Percentiles rank a stretch among this genome's conserved stretches.
phyloP scores from a whole-genome alignment of 1,139 yeast genomes.

The Geotrichum histeridarum region DNA sequence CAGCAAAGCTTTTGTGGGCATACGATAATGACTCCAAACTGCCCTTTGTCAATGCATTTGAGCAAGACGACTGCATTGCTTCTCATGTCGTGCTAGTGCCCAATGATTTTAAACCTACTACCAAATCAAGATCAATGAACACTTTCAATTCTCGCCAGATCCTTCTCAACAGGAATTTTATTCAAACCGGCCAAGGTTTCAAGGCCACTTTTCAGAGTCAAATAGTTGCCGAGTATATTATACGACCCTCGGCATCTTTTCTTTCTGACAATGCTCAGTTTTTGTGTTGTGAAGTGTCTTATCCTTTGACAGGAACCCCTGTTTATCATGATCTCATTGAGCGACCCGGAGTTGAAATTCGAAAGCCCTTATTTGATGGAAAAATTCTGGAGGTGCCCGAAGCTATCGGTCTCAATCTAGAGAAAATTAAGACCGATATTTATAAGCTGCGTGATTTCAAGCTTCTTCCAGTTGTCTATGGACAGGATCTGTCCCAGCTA shows the following conservation, averaged over 20 bases:
- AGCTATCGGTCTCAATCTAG: conserved; percentile 23
- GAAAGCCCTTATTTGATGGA: background rate
- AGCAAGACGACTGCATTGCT: conserved; percentile 60
- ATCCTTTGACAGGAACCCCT: conserved; percentile 42
- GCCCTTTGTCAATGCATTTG: conserved; percentile 53
- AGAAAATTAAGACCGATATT: conserved; percentile 20
- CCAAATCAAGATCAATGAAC: conserved; percentile 46
- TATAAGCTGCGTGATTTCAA: conserved; percentile 15
- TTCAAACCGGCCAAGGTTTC: conserved; percentile 48
- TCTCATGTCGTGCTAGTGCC: conserved; percentile 57
- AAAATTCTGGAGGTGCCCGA: conserved; percentile 16
- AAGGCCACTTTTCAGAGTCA: conserved; percentile 44
- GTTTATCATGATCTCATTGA: conserved; percentile 15
- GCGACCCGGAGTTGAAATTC: background rate
- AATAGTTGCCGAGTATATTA: conserved; percentile 46
- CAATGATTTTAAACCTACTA: conserved; percentile 39
- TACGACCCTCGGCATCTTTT: conserved; percentile 44
- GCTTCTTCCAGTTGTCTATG: conserved; percentile 29
- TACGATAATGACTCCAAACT: conserved; percentile 48
- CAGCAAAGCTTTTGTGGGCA: conserved; percentile 33
- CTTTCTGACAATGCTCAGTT: conserved; percentile 47
- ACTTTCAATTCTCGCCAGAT: conserved; percentile 61
- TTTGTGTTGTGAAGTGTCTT: conserved; percentile 46
- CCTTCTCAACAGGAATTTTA: conserved; percentile 50
- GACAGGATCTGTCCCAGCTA: conserved; percentile 30